A percentile compares a stretch with the other conserved stretches of the same genome.
Conservation (phyloP, 2,329 filamentous ascomycete genomes). For the Colletotrichum acutatum region DNA sequence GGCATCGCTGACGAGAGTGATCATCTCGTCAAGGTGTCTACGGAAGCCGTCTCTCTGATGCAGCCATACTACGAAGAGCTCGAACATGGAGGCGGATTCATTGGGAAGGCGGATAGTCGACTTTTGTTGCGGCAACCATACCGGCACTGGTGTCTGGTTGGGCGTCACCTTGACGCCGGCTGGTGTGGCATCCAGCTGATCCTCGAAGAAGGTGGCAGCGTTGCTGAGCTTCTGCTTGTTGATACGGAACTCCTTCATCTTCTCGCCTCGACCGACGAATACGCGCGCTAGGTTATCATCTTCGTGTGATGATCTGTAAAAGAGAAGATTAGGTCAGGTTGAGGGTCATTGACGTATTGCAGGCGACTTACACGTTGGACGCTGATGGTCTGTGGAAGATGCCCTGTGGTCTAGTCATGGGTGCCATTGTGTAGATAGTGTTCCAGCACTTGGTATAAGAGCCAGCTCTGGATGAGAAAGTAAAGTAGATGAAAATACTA, state of each 20-base stretch:
- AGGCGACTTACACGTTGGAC: slow-evolving; percentile 27
- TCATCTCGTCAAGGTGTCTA: slow-evolving; percentile 54
- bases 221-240: slow-evolving; percentile 58
- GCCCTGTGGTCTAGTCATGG: slow-evolving; percentile 34
- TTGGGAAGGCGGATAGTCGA: slow-evolving; percentile 50
- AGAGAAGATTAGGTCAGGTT: neutral
- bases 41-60: slow-evolving; percentile 54
- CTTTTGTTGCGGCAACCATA: slow-evolving; percentile 47
- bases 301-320: slow-evolving; percentile 9
- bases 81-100: slow-evolving; percentile 63
- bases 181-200: slow-evolving; percentile 53
- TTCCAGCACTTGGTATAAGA: slow-evolving; percentile 29
- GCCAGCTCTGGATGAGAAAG: slow-evolving; percentile 25
- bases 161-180: slow-evolving; percentile 35
- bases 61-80: slow-evolving; percentile 64
- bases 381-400: slow-evolving; percentile 25
- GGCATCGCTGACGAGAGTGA: slow-evolving; percentile 41
- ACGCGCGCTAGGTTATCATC: slow-evolving; percentile 45
- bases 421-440: slow-evolving; percentile 26
- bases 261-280: slow-evolving; percentile 54
- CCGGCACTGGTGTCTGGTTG: slow-evolving; percentile 42
- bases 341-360: neutral
- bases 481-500: slow-evolving; percentile 12
- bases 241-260: slow-evolving; percentile 50
- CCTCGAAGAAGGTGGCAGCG: slow-evolving; percentile 59